Conservation (phyloP, 2,329 filamentous ascomycete species). For the Ophiognomonia clavigignenti-juglandacearum region DNA sequence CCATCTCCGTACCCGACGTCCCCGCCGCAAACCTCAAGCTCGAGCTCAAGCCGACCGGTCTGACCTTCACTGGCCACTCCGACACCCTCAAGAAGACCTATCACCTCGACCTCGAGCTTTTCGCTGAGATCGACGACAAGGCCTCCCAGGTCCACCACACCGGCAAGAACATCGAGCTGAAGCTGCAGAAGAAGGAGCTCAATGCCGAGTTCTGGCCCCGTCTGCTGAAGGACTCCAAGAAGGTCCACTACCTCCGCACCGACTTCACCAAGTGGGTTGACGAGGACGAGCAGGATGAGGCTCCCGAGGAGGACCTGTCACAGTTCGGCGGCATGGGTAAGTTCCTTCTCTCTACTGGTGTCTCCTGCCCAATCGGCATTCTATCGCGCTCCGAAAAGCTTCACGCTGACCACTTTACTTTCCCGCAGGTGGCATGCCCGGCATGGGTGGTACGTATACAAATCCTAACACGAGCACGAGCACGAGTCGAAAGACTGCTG, state of each 20-base stretch:
- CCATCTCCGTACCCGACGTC: constrained; percentile 84
- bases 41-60: constrained; percentile 69
- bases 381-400: too few relatives aligned
- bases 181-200: constrained; percentile 95
- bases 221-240: constrained; percentile 84
- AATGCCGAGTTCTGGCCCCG: constrained; percentile 95
- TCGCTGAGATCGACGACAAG: constrained; percentile 79
- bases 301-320: constrained; percentile 72
- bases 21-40: constrained; percentile 71
- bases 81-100: constrained; percentile 82
- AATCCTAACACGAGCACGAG: too few relatives aligned
- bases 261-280: constrained; percentile 99
- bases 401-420: constrained; percentile 19
- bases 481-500: too few relatives aligned
- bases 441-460: constrained; percentile 42
- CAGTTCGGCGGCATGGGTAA: constrained; percentile 62
- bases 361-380: too few relatives aligned
- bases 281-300: constrained; percentile 96
- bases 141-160: constrained; percentile 87
- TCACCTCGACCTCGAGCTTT: constrained; percentile 82
- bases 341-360: too few relatives aligned
- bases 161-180: constrained; percentile 79
- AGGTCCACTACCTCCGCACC: constrained; percentile 94
- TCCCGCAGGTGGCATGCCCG: constrained; percentile 47
- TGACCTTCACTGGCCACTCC: constrained; percentile 80